Evolutionary conservation across 202 grass and related monocot genomes (phyloP), one percentile per base, ranked within the genome.

Genomic region (Zizania palustris): DNA sequence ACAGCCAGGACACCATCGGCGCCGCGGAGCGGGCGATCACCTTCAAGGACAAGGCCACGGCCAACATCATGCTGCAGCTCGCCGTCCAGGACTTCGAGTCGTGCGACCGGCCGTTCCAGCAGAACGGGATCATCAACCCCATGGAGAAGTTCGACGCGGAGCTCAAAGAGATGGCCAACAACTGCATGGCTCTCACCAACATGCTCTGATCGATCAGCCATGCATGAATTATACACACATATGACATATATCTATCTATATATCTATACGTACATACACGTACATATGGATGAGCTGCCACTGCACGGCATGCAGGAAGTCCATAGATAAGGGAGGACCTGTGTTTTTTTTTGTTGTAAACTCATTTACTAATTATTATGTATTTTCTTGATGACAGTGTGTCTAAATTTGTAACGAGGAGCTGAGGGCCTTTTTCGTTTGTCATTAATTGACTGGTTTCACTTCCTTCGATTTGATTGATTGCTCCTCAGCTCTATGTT

Each of bases 1-100:
- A 88, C 75, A 88, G 63, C 5, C 80, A 83, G 56, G 85, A 88
- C 56, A 83, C 85, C 38, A 88, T 88, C 33, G 81, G 81, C 28
- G 85, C 85, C 0, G 85, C 85, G 1, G 63, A 83, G 63, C 63
- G 85, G 9, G 85, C 85, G 19, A 69, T 88, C 63, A 40, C 69
- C 7, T 88, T 88, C 55, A 88, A 70, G 33, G 85, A 88, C 75
- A 88, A 63, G 69, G 33, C 55, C 18, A 88, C 85, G 13, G 56
- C 80, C 0, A 83, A 69, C 28, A 88, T 88, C 40, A 88, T 88
- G 85, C 75, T 88, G 39, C 75, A 88, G 63, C 80, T 88, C 11
- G 85, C 85, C 14, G 69, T 88, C 7, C 85, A 88, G 46, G 85
- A 88, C 70, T 88, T 88, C 39, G 80, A 83, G 22, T 88, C 85